These are phyloP conservation scores for Tetraselmis chui DNA, from an alignment of 139 green algal species.

Conservation along the genomic window DNA sequence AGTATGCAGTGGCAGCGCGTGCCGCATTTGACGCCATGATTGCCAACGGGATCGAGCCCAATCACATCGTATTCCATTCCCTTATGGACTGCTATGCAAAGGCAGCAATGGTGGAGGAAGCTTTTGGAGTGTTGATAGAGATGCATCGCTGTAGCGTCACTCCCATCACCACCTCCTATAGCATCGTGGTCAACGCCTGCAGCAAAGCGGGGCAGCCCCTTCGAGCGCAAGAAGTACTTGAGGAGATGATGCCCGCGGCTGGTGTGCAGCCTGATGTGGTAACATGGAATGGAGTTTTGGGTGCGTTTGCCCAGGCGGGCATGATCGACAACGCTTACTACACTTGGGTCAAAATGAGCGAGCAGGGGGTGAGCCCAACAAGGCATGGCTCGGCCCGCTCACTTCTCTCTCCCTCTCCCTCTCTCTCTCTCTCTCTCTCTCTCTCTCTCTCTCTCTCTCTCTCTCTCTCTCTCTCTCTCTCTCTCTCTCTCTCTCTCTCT, in stretches of 20 bases:
- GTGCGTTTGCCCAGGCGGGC: neutral
- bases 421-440: too few species aligned
- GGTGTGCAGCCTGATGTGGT: neutral
- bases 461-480: too few species aligned
- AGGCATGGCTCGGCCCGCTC: neutral
- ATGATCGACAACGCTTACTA: neutral
- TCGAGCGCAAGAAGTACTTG: neutral
- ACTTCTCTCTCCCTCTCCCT: too few species aligned
- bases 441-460: too few species aligned
- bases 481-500: too few species aligned
- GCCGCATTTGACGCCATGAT: neutral
- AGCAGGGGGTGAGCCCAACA: neutral
- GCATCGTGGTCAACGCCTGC: neutral
- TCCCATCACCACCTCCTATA: neutral
- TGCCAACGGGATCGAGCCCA: neutral
- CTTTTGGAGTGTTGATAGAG: neutral
- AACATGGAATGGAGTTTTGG: neutral
- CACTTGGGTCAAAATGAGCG: neutral
- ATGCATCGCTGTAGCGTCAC: neutral
- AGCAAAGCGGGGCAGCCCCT: neutral
- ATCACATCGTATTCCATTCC: neutral
- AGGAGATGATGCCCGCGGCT: neutral
- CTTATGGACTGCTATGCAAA: neutral
- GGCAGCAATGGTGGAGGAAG: neutral
- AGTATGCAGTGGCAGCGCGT: neutral